Evolutionary conservation across 192 early-diverging fungal genomes (phyloP), one percentile per base, ranked within the genome.

Genomic region (Podila epicladia): DNA sequence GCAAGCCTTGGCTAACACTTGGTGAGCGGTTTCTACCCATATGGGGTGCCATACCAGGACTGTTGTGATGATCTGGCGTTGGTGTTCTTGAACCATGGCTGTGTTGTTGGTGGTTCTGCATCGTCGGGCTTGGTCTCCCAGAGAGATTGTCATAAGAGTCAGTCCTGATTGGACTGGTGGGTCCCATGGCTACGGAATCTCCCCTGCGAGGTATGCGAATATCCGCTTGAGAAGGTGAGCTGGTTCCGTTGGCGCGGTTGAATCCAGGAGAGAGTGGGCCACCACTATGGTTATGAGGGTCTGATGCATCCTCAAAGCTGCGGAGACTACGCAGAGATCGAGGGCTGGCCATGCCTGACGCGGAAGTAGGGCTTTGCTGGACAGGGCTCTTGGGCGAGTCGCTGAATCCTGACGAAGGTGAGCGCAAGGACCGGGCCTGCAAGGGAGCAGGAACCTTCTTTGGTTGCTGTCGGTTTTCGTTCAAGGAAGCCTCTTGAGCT

Each of bases 141-240:
- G 71, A 73, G n/a, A 50, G 45, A 24, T 65, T 67, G 0, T 64
- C 55, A 31, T 69, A 45, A 1, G 58, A 31, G 28, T 22, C 33
- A 2, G 48, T 15, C 9, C 67, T 68, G 1, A 49, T 71, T 9
- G 77, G 70, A 22, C 71, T 72, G 28, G 62, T 59, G 5, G 77
- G 77, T 12, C 71, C 62, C 63, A 72, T 33, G 37, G 57, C 5
- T 9, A 19, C 59, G 32, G 76, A 79, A 20, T 79, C 70, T 2
- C 69, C 67, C 29, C 76, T 53, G 37, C 76, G 76, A 51, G 76
- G 69, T n/a, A 72, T 79, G 3, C 58, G 74, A 15, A 71, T 55
- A 24, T 62, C 55, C 7, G 67, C 28, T 12, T 70, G 58, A 3
- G 62, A 66, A 33, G 62, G 65, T 5, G 73, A 75, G 29, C 63